Base-by-base conservation (phyloP, 202 grass and related monocot genomes). In the Setaria viridis region DNA sequence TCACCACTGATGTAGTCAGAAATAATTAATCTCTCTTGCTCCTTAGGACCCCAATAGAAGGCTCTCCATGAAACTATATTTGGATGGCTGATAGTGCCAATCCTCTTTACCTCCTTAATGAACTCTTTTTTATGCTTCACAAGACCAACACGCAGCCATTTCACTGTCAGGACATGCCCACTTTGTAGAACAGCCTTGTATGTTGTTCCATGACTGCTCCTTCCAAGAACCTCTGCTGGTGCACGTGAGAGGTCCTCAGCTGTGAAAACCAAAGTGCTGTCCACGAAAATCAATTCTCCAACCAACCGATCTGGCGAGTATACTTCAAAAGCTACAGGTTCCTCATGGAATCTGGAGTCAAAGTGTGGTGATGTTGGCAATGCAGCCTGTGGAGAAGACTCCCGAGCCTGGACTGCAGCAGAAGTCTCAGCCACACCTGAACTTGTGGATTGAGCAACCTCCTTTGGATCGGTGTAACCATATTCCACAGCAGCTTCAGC, bases 11-110 rank as follows among this genome's bases (percentile, higher is more conserved):
- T 62, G 42, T 90, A 99, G 85, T 99, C 94, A 77, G 91, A 92
- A 89, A 99, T 90, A 76, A 99, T 94, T 77, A 99, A 82, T 85
- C 97, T 93, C 85, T 99, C 97, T 91, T 99, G 93, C 78, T 96
- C 97, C 80, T 90, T 94, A 25, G 91, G 93, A 0, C 97, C 97
- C 97, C 97, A 99, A 74, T 99, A 99, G 85, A 92, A 94, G 15
- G 92, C 92, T 87, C 88, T 94, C 97, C 94, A 99, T 10, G 92
- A 82, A 84, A 99, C 79, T 85, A 97, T 88, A 86, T 97, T 97
- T 39, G 88, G 85, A 87, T 99, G 93, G 66, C 65, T 97, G 64
- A 90, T 95, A 54, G 87, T 91, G 25, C 92, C 97, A 76, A 99
- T 92, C 79, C 87, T 87, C 81, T 97, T 99, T 74, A 90, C 88